phyloP scores from a whole-genome alignment of 2,329 filamentous ascomycete species.

The Sarocladiaceae sp. region DNA sequence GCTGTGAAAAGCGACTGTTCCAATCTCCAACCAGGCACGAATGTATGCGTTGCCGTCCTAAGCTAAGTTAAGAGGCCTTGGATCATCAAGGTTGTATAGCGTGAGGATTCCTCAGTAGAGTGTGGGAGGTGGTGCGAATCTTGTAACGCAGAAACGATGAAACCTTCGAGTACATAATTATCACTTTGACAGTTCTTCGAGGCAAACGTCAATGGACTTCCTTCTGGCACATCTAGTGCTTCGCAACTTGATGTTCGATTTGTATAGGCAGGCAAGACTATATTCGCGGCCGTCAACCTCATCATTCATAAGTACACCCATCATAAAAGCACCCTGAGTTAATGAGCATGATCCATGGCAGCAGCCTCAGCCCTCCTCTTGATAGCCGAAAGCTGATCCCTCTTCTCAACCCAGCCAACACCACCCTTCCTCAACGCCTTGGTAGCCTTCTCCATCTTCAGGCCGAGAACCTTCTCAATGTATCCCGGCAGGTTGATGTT shows the following conservation, averaged over 20 bases:
- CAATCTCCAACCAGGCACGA: not conserved
- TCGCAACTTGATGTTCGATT: too few species aligned
- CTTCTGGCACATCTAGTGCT: too few species aligned
- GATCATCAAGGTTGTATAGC: too few species aligned
- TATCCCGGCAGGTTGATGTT: conserved; percentile 23
- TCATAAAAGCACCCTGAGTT: not conserved
- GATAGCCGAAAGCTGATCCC: conserved; percentile 14
- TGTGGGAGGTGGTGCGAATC: too few species aligned
- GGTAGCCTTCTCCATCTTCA: conserved; percentile 19
- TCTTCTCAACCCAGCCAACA: conserved; percentile 20
- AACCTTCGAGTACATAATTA: too few species aligned
- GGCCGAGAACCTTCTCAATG: conserved; percentile 18
- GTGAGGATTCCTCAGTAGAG: too few species aligned
- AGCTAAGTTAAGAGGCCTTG: too few species aligned
- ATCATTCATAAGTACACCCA: not conserved
- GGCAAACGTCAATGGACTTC: too few species aligned
- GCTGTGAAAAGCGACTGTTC: not conserved
- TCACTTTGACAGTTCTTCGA: too few species aligned
- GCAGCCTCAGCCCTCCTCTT: conserved; percentile 13
- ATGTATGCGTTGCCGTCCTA: not conserved
- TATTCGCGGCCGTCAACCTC: not conserved
- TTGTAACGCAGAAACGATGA: too few species aligned
- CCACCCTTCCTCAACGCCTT: conserved; percentile 18
- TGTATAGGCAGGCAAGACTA: not conserved
- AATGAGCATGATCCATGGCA: conserved; percentile 12